phyloP scores from a whole-genome alignment of 2,329 filamentous ascomycete species.

The Aspergillus spinulosporus region DNA sequence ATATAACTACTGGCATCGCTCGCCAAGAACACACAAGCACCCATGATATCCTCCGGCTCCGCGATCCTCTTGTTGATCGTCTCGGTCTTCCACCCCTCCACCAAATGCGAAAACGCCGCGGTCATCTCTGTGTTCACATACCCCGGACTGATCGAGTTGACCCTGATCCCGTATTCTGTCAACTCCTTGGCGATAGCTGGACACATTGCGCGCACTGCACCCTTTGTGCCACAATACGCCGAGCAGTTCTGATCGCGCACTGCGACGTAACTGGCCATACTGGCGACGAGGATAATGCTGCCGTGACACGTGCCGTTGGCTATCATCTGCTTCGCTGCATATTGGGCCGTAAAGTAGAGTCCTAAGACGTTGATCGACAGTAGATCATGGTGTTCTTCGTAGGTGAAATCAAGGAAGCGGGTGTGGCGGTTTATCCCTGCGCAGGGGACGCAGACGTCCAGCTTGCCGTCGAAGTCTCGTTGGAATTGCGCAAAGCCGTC shows the following conservation, averaged over 20 bases:
- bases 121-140: conserved; percentile 40
- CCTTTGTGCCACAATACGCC: conserved; percentile 52
- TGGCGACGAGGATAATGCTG: conserved; percentile 56
- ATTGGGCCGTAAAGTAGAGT: conserved; percentile 50
- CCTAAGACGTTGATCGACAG: conserved; percentile 49
- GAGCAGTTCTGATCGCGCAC: conserved; percentile 52
- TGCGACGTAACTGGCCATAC: conserved; percentile 55
- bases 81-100: conserved; percentile 53
- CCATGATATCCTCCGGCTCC: conserved; percentile 53
- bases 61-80: conserved; percentile 52
- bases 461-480: conserved; percentile 36
- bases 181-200: conserved; percentile 51
- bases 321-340: conserved; percentile 55
- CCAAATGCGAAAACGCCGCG: conserved; percentile 46
- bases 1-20: conserved; percentile 51
- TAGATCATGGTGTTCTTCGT: conserved; percentile 45
- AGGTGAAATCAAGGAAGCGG: conserved; percentile 47
- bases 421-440: conserved; percentile 50
- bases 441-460: conserved; percentile 49
- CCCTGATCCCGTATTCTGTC: conserved; percentile 41
- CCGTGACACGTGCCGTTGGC: conserved; percentile 52
- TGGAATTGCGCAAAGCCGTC: conserved; percentile 37
- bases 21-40: conserved; percentile 51
- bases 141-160: conserved; percentile 46
- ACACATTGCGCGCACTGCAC: conserved; percentile 50